A percentile compares a stretch with the other conserved stretches of the same genome.
These are phyloP conservation scores for Lactarius indigo DNA, from an alignment of 768 basidiomycete species.

Conservation along the genomic window DNA sequence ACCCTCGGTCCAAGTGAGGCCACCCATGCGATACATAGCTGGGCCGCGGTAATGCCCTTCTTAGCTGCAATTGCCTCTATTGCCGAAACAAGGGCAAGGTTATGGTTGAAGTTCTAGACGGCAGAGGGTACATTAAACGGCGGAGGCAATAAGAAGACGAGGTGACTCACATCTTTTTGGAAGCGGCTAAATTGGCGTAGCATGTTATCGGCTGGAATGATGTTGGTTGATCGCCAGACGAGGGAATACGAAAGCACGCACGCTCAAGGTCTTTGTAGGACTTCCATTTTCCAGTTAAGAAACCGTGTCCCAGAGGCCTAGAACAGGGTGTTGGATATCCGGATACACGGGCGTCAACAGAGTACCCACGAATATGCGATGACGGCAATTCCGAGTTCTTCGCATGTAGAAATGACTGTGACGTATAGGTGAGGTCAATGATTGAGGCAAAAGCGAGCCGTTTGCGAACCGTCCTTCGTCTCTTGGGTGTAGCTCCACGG, in stretches of 20 bases:
- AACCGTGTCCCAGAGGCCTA: conserved; percentile 48
- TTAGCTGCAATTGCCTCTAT: conserved; percentile 39
- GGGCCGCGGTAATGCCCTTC: conserved; percentile 41
- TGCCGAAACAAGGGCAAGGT: conserved; percentile 41
- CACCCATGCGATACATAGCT: conserved; percentile 42
- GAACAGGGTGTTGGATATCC: neutral
- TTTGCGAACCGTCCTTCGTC: conserved; percentile 41
- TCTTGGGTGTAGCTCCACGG: conserved; percentile 58
- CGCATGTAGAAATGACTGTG: conserved; percentile 48
- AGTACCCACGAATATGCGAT: conserved; percentile 47
- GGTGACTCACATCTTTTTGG: conserved; percentile 34
- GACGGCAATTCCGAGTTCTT: conserved; percentile 53
- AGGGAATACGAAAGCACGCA: conserved; percentile 14
- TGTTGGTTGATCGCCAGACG: neutral
- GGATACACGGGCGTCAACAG: neutral
- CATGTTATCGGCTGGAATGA: conserved; percentile 34
- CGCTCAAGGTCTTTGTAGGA: conserved; percentile 37
- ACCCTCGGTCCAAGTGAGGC: conserved; percentile 35
- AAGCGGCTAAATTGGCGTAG: conserved; percentile 37
- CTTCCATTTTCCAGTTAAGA: conserved; percentile 44
- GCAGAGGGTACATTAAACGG: conserved; percentile 1
- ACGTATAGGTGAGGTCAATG: neutral
- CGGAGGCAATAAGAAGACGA: neutral
- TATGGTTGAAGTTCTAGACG: conserved; percentile 39
- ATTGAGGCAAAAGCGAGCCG: neutral